Conservation (phyloP, 1,139 yeast genomes). For the Citeromyces hawaiiensis region DNA sequence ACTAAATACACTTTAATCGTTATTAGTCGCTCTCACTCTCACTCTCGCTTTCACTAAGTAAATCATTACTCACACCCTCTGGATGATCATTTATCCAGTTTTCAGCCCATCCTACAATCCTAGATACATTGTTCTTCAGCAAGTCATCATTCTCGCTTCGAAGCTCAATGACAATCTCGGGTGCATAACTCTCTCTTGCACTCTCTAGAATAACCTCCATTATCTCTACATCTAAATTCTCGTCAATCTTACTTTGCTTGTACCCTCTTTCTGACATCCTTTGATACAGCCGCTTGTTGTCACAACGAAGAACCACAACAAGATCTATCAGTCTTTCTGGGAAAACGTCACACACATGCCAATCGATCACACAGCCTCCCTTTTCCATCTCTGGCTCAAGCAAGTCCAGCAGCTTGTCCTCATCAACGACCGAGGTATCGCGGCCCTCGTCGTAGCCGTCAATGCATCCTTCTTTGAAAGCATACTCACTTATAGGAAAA, state of each 20-base stretch:
- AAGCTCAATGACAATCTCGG: slow-evolving; percentile 72
- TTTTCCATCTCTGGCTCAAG: slow-evolving; percentile 64
- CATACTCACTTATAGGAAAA: slow-evolving; percentile 54
- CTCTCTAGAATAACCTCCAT: slow-evolving; percentile 88
- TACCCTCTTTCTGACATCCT: slow-evolving; percentile 66
- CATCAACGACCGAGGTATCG: slow-evolving; percentile 84
- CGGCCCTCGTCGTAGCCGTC: slow-evolving; percentile 80
- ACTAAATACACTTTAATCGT: not conserved
- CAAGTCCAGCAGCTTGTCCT: slow-evolving; percentile 72
- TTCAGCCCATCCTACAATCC: slow-evolving; percentile 62
- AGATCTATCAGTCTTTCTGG: slow-evolving; percentile 89
- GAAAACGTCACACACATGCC: slow-evolving; percentile 96
- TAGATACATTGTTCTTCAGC: slow-evolving; percentile 65
- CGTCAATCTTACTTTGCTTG: slow-evolving; percentile 69
- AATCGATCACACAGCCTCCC: slow-evolving; percentile 85
- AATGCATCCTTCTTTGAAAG: slow-evolving; percentile 63
- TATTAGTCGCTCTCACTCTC: not conserved
- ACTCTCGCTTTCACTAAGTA: not conserved
- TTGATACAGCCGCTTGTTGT: slow-evolving; percentile 59
- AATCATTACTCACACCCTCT: slow-evolving; percentile 23
- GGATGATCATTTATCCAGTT: slow-evolving; percentile 50
- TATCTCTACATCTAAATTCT: slow-evolving; percentile 90
- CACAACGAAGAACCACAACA: slow-evolving; percentile 78
- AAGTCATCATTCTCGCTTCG: slow-evolving; percentile 61
- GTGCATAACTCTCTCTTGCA: slow-evolving; percentile 70